phyloP scores from a whole-genome alignment of 257 asterid genomes.

The Solanum lycopersicoides region DNA sequence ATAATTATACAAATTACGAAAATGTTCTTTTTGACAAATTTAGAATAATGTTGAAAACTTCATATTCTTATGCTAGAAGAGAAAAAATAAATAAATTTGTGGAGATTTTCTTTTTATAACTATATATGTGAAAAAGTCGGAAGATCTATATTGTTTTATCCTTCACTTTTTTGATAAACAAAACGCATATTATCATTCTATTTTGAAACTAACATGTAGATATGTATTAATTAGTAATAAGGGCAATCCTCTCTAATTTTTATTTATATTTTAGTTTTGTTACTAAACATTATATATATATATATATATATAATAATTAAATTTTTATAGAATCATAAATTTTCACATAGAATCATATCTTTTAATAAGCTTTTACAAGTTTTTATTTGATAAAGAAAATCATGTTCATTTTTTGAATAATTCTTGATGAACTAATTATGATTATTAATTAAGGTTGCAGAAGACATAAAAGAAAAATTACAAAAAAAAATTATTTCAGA shows the following conservation, averaged over 20 bases:
- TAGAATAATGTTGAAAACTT: background rate
- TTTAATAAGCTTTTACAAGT: background rate
- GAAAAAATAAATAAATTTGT: background rate
- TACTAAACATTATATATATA: too few relatives aligned
- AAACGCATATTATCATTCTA: background rate
- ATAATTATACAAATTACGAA: background rate
- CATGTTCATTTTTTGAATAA: too few relatives aligned
- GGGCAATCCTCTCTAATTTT: background rate
- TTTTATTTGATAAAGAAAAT: too few relatives aligned
- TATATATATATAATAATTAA: too few relatives aligned
- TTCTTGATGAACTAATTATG: background rate
- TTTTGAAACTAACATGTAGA: background rate
- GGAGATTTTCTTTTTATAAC: background rate
- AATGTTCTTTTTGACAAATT: background rate
- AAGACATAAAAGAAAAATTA: background rate
- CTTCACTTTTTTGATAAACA: background rate
- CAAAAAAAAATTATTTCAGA: background rate
- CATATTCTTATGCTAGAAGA: background rate
- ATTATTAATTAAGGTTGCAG: background rate
- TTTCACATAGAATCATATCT: background rate
- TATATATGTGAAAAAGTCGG: background rate
- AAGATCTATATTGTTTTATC: background rate
- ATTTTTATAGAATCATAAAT: too few relatives aligned
- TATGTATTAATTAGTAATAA: background rate
- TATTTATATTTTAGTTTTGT: too few relatives aligned